phyloP scores from a whole-genome alignment of 371 early-diverging fungal genomes.

The Mortierella polycephala region DNA sequence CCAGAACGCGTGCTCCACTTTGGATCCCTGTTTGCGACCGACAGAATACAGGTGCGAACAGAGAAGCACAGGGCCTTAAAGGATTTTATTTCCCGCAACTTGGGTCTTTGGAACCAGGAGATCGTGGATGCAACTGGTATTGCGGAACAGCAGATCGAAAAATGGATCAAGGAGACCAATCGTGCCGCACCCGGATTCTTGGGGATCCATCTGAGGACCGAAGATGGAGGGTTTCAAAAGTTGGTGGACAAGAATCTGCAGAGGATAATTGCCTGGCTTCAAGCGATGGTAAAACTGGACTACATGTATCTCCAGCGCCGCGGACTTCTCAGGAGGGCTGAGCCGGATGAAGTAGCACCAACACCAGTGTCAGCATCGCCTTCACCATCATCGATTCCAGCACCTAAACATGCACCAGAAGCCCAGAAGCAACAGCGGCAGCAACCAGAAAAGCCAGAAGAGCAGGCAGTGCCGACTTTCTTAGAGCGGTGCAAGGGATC shows the following conservation, averaged over 20 bases:
- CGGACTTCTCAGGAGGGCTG: no score
- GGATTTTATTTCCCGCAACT: constrained; percentile 51
- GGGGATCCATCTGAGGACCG: constrained; percentile 66
- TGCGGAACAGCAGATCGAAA: constrained; percentile 55
- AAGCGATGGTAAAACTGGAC: constrained; percentile 29
- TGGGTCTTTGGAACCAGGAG: constrained; percentile 64
- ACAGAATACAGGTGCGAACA: constrained; percentile 62
- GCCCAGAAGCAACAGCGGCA: background rate
- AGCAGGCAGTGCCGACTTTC: constrained; percentile 10
- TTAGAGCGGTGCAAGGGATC: constrained; percentile 24
- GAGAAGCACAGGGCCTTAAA: constrained; percentile 54
- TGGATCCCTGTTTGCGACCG: constrained; percentile 66
- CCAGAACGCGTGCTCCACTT: constrained; percentile 62
- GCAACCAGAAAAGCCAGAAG: background rate
- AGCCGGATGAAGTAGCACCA: background rate
- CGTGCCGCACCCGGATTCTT: constrained; percentile 57
- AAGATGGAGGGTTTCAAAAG: constrained; percentile 63
- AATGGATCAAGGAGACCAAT: constrained; percentile 16
- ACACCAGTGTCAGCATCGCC: background rate
- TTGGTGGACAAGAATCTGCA: constrained; percentile 52
- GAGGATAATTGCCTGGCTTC: constrained; percentile 29
- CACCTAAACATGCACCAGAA: background rate
- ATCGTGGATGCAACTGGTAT: constrained; percentile 55
- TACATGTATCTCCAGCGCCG: constrained; percentile 1
- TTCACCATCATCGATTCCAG: background rate